Evolutionary conservation across 1,284 basidiomycete species (phyloP), one percentile per base, ranked within the genome.

Genomic region (Trichosporon sp.): DNA sequence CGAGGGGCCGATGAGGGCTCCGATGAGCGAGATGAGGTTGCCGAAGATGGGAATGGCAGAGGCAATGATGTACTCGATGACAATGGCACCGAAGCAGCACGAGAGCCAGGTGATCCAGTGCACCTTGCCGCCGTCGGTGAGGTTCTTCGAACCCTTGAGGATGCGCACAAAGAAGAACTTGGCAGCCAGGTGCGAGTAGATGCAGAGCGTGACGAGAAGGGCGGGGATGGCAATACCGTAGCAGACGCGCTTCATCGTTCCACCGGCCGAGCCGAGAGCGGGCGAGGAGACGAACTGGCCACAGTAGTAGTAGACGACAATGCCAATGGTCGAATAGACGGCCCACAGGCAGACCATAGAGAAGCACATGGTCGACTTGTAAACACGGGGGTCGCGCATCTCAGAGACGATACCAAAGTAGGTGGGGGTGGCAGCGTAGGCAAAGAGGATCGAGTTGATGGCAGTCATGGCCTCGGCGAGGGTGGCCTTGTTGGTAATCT

Each of bases 111-210:
- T 81, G n/a, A 80, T 74, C 88, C 89, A 90, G 65, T 90, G 89
- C 5, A 86, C 81, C 16, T 84, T 10, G 0, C 89, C 90, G 73
- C 89, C 88, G 12, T 83, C 84, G 73, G 89, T 86, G 67, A 91
- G 78, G 78, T 91, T 89, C 12, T 80, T 80, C 10, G 87, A 86
- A 71, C 86, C 85, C 7, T 88, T 85, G 77, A 91, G 88, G 67
- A 88, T 74, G 10, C 89, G 86, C 70, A 91, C 85, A 76, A 91
- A 90, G 68, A 90, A 76, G 66, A 88, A 86, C 78, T 90, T 90
- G 32, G 88, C 87, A 8, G 88, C 77, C 66, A 80, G 69, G 76
- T 80, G 69, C 68, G 51, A 73, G 67, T 69, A 71, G 73, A 71
- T 75, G 73, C 56, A 74, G 68, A 70, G 64, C 35, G 70, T 75